These are phyloP conservation scores for Ophiocordyceps robertsii DNA, from an alignment of 2,329 filamentous ascomycete genomes.

Conservation along the genomic window DNA sequence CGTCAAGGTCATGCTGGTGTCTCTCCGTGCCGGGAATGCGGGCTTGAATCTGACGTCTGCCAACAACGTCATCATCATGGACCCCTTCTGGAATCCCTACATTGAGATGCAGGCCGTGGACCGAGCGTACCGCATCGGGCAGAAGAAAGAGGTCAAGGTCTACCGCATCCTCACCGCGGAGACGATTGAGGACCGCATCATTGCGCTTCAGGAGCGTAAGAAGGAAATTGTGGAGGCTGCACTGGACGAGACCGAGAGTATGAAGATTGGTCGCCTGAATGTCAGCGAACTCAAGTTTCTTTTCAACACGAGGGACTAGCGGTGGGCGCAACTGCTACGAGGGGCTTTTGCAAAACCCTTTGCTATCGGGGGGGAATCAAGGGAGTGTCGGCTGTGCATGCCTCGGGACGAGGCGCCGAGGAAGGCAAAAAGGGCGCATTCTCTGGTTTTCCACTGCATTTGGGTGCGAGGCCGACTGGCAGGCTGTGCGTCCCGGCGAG, in stretches of 20 bases:
- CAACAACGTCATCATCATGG: slow-evolving; percentile 76
- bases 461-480: too few relatives aligned
- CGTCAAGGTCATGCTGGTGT: slow-evolving; percentile 68
- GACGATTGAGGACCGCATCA: slow-evolving; percentile 81
- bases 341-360: not conserved
- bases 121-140: slow-evolving; percentile 78
- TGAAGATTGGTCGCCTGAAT: slow-evolving; percentile 52
- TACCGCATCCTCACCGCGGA: slow-evolving; percentile 64
- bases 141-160: slow-evolving; percentile 59
- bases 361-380: not conserved
- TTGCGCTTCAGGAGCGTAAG: slow-evolving; percentile 67
- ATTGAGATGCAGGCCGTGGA: slow-evolving; percentile 89
- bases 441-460: too few relatives aligned
- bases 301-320: slow-evolving; percentile 29
- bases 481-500: too few relatives aligned
- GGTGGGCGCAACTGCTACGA: not conserved
- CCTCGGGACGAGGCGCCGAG: too few relatives aligned
- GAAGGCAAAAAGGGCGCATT: too few relatives aligned
- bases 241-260: slow-evolving; percentile 60
- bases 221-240: slow-evolving; percentile 63
- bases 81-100: slow-evolving; percentile 91
- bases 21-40: slow-evolving; percentile 66
- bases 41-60: slow-evolving; percentile 78
- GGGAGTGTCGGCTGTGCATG: too few relatives aligned
- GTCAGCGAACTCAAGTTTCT: slow-evolving; percentile 56